Base-by-base conservation (phyloP, 1,284 basidiomycete genomes). In the Trametes sp. region DNA sequence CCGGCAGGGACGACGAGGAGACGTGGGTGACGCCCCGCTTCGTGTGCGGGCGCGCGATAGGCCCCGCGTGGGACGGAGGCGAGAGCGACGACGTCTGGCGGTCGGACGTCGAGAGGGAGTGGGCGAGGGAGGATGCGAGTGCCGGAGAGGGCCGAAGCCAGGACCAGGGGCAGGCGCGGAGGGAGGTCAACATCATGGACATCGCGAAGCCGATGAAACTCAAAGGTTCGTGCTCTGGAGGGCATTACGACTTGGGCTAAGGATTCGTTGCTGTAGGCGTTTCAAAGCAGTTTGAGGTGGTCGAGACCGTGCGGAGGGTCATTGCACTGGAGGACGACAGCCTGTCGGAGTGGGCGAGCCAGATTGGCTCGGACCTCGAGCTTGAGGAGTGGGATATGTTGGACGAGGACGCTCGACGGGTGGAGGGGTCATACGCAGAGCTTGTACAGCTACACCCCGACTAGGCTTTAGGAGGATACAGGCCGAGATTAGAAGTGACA, bases 151-250 rank as follows among this genome's bases (percentile, higher is more conserved):
- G 19, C n/a, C 23, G 29, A 28, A 13, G 24, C 14, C 28, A 42
- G 1, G 19, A 19, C 21, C 28, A 13, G 53, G 2, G 13, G 46
- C 46, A 35, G 3, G 38, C 16, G 19, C 33, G 42, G 11, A 29
- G 38, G 10, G 60, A 67, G 53, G 62, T 67, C 23, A 29, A 9
- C 24, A 52, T 67, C 19, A 24, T 67, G 58, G 66, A 67, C 49
- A 64, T 67, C 13, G 66, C 66, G 42, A 62, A 59, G 50, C 60
- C 61, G 28, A 61, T 61, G 24, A 67, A 64, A 49, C 52, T 41
- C 23, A 61, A 56, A 63, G 61, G 66, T 61, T 23, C 4, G 66
- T 63, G 45, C 10, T 10, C 19, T 26, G 10, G 3, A n/a, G 38
- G 11, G 16, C 38, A 6, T 41, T 19, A 53, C n/a, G 36, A 7